These are phyloP conservation scores for Aspergillus niger DNA, from an alignment of 2,329 filamentous ascomycete genomes.

Conservation along the genomic window DNA sequence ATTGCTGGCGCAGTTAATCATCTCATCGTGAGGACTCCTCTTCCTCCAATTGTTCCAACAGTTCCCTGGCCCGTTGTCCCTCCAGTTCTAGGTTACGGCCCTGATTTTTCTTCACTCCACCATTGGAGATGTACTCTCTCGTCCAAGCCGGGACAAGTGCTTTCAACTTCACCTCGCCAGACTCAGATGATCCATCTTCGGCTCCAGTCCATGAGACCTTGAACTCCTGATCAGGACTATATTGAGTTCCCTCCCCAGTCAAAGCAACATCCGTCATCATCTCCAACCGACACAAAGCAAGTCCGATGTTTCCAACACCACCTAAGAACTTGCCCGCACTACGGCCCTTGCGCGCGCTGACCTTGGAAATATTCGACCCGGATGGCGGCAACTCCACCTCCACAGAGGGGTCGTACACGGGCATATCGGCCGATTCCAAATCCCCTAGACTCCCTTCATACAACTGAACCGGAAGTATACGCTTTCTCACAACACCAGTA, in stretches of 20 bases:
- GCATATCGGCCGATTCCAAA: slow-evolving; percentile 53
- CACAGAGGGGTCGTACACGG: slow-evolving; percentile 37
- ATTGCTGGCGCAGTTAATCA: slow-evolving; percentile 21
- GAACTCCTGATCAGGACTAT: slow-evolving; percentile 64
- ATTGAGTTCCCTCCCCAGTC: slow-evolving; percentile 66
- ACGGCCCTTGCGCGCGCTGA: slow-evolving; percentile 58
- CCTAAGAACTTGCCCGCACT: slow-evolving; percentile 78
- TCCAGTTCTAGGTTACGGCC: slow-evolving; percentile 26
- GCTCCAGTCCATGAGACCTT: slow-evolving; percentile 55
- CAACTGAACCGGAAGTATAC: slow-evolving; percentile 77
- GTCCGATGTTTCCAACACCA: slow-evolving; percentile 80
- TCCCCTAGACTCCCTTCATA: slow-evolving; percentile 55
- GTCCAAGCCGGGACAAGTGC: slow-evolving; percentile 84
- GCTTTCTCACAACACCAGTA: slow-evolving; percentile 87
- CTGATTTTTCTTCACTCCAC: slow-evolving; percentile 42
- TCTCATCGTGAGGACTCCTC: slow-evolving; percentile 33
- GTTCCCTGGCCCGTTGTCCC: slow-evolving; percentile 37
- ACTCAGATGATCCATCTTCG: slow-evolving; percentile 44
- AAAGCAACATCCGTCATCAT: slow-evolving; percentile 81
- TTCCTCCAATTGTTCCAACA: slow-evolving; percentile 42
- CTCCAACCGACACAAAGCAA: slow-evolving; percentile 84
- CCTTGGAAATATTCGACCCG: slow-evolving; percentile 57
- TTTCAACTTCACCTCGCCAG: slow-evolving; percentile 61
- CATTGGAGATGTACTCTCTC: slow-evolving; percentile 45
- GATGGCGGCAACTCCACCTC: slow-evolving; percentile 34